A percentile compares a stretch with the other conserved stretches of the same genome.
Conservation (phyloP, 1,284 basidiomycete genomes). For the Marasmius fiardii region DNA sequence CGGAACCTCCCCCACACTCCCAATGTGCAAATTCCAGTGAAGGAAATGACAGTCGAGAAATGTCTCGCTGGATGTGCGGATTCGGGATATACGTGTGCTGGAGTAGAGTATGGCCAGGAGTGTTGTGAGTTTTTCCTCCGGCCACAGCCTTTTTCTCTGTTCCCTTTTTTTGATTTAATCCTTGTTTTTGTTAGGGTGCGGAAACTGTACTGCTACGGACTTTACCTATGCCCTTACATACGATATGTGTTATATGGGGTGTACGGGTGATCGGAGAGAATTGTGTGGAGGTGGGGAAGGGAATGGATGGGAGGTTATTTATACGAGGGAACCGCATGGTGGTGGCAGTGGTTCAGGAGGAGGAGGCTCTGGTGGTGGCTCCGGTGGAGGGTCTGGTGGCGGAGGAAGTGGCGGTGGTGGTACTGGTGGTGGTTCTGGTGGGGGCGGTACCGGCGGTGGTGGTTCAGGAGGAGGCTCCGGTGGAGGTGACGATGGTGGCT, state of each 20-base stretch:
- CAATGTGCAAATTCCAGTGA: constrained; percentile 15
- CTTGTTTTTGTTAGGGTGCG: too few relatives aligned
- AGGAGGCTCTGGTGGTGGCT: too few relatives aligned
- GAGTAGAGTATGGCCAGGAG: constrained; percentile 24
- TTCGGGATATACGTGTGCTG: constrained; percentile 19
- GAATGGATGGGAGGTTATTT: not conserved
- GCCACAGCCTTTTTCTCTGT: not conserved
- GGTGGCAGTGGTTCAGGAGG: too few relatives aligned
- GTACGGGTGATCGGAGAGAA: not conserved
- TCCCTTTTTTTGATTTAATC: not conserved
- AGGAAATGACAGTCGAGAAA: constrained; percentile 22
- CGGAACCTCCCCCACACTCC: constrained; percentile 18
- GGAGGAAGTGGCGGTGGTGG: too few relatives aligned
- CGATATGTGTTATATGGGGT: not conserved
- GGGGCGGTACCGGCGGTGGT: not conserved
- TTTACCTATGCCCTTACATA: not conserved
- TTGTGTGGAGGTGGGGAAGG: constrained; percentile 1
- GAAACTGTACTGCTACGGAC: not conserved
- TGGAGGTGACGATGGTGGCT: not conserved
- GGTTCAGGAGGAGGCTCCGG: not conserved
- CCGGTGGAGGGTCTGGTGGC: too few relatives aligned
- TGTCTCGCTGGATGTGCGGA: constrained; percentile 22
- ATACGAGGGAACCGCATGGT: not conserved
- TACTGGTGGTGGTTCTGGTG: not conserved
- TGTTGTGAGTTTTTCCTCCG: constrained; percentile 10